These are phyloP conservation scores for Escallonia rubra DNA, from an alignment of 129 eudicot species.

Conservation along the genomic window DNA sequence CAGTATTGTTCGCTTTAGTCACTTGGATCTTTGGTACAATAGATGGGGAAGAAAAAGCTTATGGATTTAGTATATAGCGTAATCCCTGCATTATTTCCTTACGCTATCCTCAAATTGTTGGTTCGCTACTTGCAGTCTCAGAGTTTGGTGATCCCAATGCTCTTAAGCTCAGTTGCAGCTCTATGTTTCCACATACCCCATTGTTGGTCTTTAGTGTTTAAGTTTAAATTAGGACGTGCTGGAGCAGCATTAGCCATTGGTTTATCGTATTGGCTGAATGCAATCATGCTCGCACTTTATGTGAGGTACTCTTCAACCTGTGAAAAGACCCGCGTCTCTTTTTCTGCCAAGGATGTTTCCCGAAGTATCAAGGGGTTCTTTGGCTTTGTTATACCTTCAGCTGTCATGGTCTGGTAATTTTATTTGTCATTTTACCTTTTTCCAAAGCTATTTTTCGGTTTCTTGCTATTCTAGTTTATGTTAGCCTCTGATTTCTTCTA, in stretches of 20 bases:
- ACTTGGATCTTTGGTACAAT: too few relatives aligned
- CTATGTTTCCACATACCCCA: slow-evolving; percentile 36
- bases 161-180: slow-evolving; percentile 32
- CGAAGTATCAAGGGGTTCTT: slow-evolving; percentile 12
- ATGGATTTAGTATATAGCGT: too few relatives aligned
- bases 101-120: slow-evolving; percentile 38
- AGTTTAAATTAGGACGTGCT: slow-evolving; percentile 20
- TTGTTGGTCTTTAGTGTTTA: slow-evolving; percentile 45
- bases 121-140: slow-evolving; percentile 49
- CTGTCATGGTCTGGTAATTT: slow-evolving; percentile 36
- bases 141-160: slow-evolving; percentile 48
- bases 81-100: slow-evolving; percentile 36
- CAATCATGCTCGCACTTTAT: slow-evolving; percentile 30
- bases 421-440: neutral
- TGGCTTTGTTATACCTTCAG: slow-evolving; percentile 29
- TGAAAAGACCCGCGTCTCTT: slow-evolving; percentile 29
- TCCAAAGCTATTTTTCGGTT: neutral
- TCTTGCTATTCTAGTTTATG: neutral
- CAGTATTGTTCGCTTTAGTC: too few relatives aligned
- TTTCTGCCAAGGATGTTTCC: slow-evolving; percentile 22
- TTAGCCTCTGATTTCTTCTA: neutral
- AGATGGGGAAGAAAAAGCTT: too few relatives aligned
- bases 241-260: slow-evolving; percentile 57
- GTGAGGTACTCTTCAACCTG: slow-evolving; percentile 26
- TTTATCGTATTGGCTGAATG: slow-evolving; percentile 31